These are phyloP conservation scores for Phytophthora agathidicida DNA, from an alignment of 352 stramenopile species.

Conservation along the genomic window DNA sequence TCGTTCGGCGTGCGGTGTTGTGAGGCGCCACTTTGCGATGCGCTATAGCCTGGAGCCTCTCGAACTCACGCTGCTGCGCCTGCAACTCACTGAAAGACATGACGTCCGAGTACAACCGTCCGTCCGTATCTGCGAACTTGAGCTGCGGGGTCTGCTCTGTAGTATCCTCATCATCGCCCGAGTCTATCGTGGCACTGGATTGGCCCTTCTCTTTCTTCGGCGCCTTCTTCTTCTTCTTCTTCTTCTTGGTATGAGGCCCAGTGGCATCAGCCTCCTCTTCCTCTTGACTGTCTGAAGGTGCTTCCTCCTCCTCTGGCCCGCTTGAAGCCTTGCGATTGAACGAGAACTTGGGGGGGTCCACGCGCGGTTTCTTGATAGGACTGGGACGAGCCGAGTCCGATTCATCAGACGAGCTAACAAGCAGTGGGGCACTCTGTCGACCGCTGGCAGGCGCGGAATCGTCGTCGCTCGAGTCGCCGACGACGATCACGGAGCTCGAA, in stretches of 20 bases:
- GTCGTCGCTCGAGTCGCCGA: slow-evolving; percentile 64
- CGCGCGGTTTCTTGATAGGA: slow-evolving; percentile 21
- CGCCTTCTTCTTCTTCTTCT: slow-evolving; percentile 13
- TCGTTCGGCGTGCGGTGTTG: slow-evolving; percentile 1
- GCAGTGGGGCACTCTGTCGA: slow-evolving; percentile 8
- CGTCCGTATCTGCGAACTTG: slow-evolving; percentile 16
- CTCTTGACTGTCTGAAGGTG: slow-evolving; percentile 1
- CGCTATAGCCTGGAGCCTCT: slow-evolving; percentile 33
- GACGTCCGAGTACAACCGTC: slow-evolving; percentile 39
- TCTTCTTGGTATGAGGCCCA: slow-evolving; percentile 9
- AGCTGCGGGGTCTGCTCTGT: slow-evolving; percentile 17
- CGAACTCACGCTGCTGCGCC: slow-evolving; percentile 60
- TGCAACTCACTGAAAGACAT: slow-evolving; percentile 70
- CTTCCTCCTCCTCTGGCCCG: slow-evolving; percentile 1
- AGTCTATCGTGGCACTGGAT: slow-evolving; percentile 8
- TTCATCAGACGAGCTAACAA: slow-evolving; percentile 27
- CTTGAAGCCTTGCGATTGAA: slow-evolving; percentile 4
- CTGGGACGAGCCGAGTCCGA: slow-evolving; percentile 16
- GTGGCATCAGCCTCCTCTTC: slow-evolving; percentile 4
- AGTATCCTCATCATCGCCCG: slow-evolving; percentile 17
- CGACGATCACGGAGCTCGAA: slow-evolving; percentile 42
- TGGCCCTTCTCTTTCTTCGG: slow-evolving; percentile 4
- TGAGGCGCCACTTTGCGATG: slow-evolving; percentile 23
- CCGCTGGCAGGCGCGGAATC: slow-evolving; percentile 8
- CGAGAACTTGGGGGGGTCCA: slow-evolving; percentile 6